A percentile compares a stretch with the other conserved stretches of the same genome.
phyloP scores from a whole-genome alignment of 176 grass and related monocot genomes.

The Eleusine coracana region DNA sequence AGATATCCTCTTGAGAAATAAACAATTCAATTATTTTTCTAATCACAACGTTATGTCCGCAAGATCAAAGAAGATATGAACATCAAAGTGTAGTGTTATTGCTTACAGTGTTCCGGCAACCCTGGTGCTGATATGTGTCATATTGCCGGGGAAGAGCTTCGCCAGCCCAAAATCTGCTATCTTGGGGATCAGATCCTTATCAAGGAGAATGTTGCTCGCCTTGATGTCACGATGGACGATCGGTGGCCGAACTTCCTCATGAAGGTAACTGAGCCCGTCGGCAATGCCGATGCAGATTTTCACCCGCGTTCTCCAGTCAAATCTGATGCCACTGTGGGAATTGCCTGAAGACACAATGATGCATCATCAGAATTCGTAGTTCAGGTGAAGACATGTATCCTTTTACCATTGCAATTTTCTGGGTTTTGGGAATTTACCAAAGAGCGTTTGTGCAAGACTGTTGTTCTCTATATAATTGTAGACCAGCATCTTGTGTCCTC shows the following conservation, averaged over 20 bases:
- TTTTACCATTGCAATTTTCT: background rate
- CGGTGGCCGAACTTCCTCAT: slow-evolving; percentile 59
- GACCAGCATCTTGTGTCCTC: slow-evolving; percentile 72
- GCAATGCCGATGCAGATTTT: slow-evolving; percentile 76
- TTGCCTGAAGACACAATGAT: slow-evolving; percentile 55
- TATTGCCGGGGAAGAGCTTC: slow-evolving; percentile 68
- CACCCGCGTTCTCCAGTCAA: slow-evolving; percentile 65
- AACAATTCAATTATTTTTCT: background rate
- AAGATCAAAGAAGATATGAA: background rate
- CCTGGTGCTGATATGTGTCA: slow-evolving; percentile 81
- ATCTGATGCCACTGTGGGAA: slow-evolving; percentile 51
- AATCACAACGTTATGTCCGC: too few species aligned
- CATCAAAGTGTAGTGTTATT: background rate
- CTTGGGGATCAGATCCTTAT: slow-evolving; percentile 66
- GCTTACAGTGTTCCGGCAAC: slow-evolving; percentile 94
- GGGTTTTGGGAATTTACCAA: slow-evolving; percentile 51
- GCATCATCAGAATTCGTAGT: slow-evolving; percentile 31
- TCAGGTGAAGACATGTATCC: slow-evolving; percentile 9
- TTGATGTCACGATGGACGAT: slow-evolving; percentile 94
- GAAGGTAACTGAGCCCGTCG: slow-evolving; percentile 69
- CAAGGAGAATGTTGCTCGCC: slow-evolving; percentile 85
- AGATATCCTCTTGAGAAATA: slow-evolving; percentile 54
- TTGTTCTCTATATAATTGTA: slow-evolving; percentile 91
- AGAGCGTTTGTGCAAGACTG: slow-evolving; percentile 75
- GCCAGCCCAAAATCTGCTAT: slow-evolving; percentile 89